Base-by-base conservation (phyloP, 768 basidiomycete species). In the Asterophora parasitica region DNA sequence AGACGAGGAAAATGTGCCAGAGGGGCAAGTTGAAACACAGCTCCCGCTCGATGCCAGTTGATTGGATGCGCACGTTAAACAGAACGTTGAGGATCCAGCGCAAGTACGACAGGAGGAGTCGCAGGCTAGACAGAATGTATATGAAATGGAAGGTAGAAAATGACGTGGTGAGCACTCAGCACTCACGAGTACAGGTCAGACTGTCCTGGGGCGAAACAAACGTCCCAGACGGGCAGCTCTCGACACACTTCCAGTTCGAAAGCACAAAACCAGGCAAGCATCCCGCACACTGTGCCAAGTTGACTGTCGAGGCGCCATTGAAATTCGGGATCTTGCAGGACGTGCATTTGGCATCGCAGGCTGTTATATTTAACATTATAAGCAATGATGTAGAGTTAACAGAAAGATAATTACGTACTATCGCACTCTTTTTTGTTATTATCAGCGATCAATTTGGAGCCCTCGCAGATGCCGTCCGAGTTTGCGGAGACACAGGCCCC, bases 391-490 rank as follows among this genome's bases (percentile, higher is more conserved):
- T 34, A 31, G 10, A 0, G 7, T 1, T 30, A 41, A 10, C 15
- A 12, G 33, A 42, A 23, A 16, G 41, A 1, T 42, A 28, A 5
- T 34, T 31, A 72, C 84, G 58, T 57, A 90, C 88, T 76, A 57
- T 92, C 88, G 58, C 91, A 93, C 47, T 81, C 81, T 13, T 72
- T 67, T 67, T 90, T 92, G 59, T 77, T 75, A 52, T 88, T 88
- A 53, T 93, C 85, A 13, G 81, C 88, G 33, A 92, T 78, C 48
- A 86, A 64, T 32, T 68, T 74, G 9, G 82, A 76, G 1, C 81
- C 81, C 20, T 74, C 65, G 60, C 92, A 94, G 5, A 90, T 76
- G 0, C 92, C 92, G 42, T 78, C 76, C 0, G 65, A 60, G 57
- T 81, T 78, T 20, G 83, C 73, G 26, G 74, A 66, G 1, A 92